Base-by-base conservation (phyloP, 306 rosid species). In the Erythrophleum fordii region DNA sequence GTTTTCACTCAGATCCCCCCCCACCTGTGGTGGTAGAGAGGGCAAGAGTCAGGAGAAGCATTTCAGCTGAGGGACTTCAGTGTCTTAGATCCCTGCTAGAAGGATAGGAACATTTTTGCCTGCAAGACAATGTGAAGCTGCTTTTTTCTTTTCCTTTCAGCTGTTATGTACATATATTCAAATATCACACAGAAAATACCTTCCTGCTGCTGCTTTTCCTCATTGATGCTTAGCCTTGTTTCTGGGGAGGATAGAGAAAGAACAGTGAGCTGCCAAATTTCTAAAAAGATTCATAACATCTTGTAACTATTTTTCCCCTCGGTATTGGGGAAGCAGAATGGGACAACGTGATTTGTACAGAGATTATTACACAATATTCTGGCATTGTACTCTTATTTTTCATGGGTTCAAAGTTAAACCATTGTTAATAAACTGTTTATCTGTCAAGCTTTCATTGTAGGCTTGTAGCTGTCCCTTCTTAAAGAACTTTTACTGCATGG, bases 41-140 rank as follows among this genome's bases (percentile, higher is more conserved):
- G 83, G 12, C 87, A 8, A 82, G 89, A 76, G 79, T 91, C 74
- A 68, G 83, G 73, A 83, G 91, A 81, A 87, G 93, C 87, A 89
- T 91, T 66, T 91, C 95, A 29, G 88, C 90, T 0, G 90, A 89
- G 77, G 95, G 91, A 23, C 93, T 91, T 69, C 89, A 91, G 48
- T 80, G 73, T 80, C 86, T 91, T 72, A 89, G 72, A 72, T 69
- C 59, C 87, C 81, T 72, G 14, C 77, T 89, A 59, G 90, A 89
- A 69, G 35, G 62, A 48, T 78, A 76, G 17, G 59, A 71, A 62
- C 10, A 20, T 69, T 39, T 48, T 73, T 48, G 22, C 76, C 22
- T 25, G 25, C 23, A 55, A 56, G 37, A 72, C 61, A 72, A 29
- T 20, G 64, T 46, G 60, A 35, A 31, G 77, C 39, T 26, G 31